phyloP scores from a whole-genome alignment of 2,329 filamentous ascomycete genomes.

The Penicillium sp. region DNA sequence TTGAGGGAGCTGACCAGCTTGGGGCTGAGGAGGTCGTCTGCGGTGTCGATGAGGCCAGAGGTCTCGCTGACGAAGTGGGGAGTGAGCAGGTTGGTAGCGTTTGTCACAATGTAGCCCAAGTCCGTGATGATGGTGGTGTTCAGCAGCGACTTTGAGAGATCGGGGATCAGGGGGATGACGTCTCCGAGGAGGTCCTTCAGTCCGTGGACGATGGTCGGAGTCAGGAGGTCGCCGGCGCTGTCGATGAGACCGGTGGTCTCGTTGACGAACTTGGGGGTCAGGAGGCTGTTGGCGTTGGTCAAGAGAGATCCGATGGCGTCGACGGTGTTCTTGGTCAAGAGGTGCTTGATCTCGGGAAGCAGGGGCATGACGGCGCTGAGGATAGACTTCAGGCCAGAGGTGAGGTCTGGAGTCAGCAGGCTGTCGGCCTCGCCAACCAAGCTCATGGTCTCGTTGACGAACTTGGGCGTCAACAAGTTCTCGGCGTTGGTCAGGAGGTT shows the following conservation, averaged over 20 bases:
- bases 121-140: conserved; percentile 30
- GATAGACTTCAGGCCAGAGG: conserved; percentile 18
- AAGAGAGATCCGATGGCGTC: conserved; percentile 15
- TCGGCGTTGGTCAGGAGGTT: conserved; percentile 17
- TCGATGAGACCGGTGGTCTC: conserved; percentile 20
- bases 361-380: conserved; percentile 19
- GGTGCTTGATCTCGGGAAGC: conserved; percentile 20
- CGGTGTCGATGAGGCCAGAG: conserved; percentile 28
- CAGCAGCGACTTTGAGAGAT: conserved; percentile 25
- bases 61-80: conserved; percentile 35
- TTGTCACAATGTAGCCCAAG: conserved; percentile 32
- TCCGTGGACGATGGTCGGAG: conserved; percentile 21
- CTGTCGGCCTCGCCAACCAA: conserved; percentile 21
- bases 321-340: conserved; percentile 18
- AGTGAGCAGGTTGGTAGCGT: conserved; percentile 33
- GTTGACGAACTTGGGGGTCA: conserved; percentile 25
- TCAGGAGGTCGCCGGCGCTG: conserved; percentile 21
- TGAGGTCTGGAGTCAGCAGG: conserved; percentile 21
- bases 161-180: conserved; percentile 22
- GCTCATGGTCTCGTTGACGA: conserved; percentile 22
- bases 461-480: conserved; percentile 19
- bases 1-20: conserved; percentile 29
- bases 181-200: conserved; percentile 23
- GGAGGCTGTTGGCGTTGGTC: conserved; percentile 22
- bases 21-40: conserved; percentile 32